phyloP scores from a whole-genome alignment of 257 asterid genomes.

The Solanum acaule region DNA sequence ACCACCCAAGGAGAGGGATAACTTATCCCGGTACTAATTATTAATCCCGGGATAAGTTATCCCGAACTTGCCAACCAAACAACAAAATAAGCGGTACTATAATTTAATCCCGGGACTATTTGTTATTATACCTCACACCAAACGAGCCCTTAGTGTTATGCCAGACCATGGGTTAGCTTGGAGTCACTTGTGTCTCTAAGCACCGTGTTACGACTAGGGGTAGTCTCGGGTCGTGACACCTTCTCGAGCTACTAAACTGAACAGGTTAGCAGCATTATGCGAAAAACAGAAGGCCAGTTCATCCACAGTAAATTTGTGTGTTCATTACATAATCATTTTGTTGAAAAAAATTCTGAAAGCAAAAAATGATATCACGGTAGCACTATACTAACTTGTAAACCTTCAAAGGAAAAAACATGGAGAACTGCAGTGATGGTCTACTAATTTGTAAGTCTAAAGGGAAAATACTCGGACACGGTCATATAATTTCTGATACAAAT shows the following conservation, averaged over 20 bases:
- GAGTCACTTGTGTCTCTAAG: background rate
- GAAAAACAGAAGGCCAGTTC: background rate
- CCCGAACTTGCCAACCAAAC: too few species aligned
- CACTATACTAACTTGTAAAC: background rate
- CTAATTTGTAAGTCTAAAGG: background rate
- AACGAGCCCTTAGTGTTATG: background rate
- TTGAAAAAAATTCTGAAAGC: background rate
- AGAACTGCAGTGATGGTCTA: background rate
- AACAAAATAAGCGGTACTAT: too few species aligned
- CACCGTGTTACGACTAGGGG: background rate
- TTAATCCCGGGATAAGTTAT: too few species aligned
- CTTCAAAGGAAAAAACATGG: background rate
- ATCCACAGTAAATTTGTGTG: background rate
- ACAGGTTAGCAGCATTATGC: background rate
- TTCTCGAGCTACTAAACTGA: background rate
- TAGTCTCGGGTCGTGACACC: background rate
- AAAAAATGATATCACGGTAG: background rate
- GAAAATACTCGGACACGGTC: background rate
- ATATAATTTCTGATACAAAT: background rate
- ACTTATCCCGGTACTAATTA: too few species aligned
- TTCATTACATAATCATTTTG: background rate
- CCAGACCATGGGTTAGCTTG: background rate
- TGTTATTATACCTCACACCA: too few species aligned
- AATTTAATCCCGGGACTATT: too few species aligned
- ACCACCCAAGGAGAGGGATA: too few species aligned